phyloP scores from a whole-genome alignment of 148 eudicot species.

The Dianthus caryophyllus region DNA sequence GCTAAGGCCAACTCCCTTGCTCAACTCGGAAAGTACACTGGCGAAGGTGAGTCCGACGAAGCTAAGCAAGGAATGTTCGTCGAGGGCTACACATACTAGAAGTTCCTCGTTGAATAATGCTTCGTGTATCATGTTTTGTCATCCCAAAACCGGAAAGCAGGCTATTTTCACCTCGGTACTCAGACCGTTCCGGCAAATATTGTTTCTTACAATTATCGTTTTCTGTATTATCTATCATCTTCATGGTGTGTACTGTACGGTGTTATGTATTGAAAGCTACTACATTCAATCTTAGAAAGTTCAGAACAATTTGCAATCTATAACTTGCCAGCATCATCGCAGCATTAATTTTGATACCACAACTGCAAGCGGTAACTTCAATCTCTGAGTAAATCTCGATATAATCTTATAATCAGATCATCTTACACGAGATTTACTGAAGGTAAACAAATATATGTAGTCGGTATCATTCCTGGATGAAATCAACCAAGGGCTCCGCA shows the following conservation, averaged over 20 bases:
- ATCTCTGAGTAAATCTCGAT: too few relatives aligned
- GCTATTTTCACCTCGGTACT: constrained; percentile 9
- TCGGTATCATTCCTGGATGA: too few relatives aligned
- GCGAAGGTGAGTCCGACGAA: constrained; percentile 74
- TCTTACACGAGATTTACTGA: too few relatives aligned
- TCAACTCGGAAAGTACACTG: constrained; percentile 81
- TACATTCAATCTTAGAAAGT: constrained; percentile 3
- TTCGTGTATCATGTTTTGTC: constrained; percentile 6
- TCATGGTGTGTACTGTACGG: neutral
- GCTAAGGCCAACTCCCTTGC: constrained; percentile 95
- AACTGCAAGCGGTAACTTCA: too few relatives aligned
- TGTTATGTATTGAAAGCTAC: constrained; percentile 13
- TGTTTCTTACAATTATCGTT: neutral
- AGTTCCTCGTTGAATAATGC: constrained; percentile 14
- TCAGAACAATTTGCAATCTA: neutral
- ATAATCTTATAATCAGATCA: too few relatives aligned
- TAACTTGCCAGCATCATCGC: too few relatives aligned
- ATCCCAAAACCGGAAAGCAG: neutral
- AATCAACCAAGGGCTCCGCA: too few relatives aligned
- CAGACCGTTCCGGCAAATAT: neutral
- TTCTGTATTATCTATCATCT: constrained; percentile 2
- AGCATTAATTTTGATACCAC: too few relatives aligned
- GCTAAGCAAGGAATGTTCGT: constrained; percentile 95
- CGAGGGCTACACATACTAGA: constrained; percentile 88
- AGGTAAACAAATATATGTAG: too few relatives aligned